phyloP scores from a whole-genome alignment of 108 stramenopile genomes.

The Licmophora abbreviata region DNA sequence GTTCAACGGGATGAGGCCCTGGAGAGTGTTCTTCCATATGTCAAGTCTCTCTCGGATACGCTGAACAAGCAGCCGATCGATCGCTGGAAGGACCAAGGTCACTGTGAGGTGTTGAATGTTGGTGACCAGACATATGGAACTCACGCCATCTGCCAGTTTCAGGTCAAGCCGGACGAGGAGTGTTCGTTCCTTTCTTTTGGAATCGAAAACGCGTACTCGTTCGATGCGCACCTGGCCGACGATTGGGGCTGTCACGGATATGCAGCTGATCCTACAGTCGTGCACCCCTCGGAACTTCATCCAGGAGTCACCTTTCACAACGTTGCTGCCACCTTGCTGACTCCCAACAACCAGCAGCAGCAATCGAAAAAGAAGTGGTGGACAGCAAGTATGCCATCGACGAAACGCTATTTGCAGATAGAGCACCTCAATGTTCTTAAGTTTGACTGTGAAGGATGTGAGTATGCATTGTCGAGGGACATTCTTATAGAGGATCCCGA shows the following conservation, averaged over 20 bases:
- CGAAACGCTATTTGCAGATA: constrained; percentile 28
- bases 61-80: constrained; percentile 9
- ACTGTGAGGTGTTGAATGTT: constrained; percentile 15
- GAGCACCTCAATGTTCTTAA: constrained; percentile 36
- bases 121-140: constrained; percentile 7
- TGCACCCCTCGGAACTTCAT: constrained; percentile 48
- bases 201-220: constrained; percentile 49
- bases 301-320: constrained; percentile 53
- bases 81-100: constrained; percentile 11
- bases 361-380: constrained; percentile 55
- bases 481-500: constrained; percentile 46
- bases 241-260: constrained; percentile 53
- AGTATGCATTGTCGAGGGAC: constrained; percentile 43
- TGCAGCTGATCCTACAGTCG: constrained; percentile 55
- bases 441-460: constrained; percentile 59
- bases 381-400: constrained; percentile 28
- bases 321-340: constrained; percentile 38
- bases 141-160: constrained; percentile 43
- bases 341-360: constrained; percentile 46
- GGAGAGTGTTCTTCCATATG: constrained; percentile 10
- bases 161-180: constrained; percentile 23
- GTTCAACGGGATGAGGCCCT: constrained; percentile 30
- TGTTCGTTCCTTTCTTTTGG: constrained; percentile 55
- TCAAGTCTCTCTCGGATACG: constrained; percentile 34
- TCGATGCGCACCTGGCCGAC: constrained; percentile 36